These are phyloP conservation scores for Podaxis rugospora DNA, from an alignment of 768 basidiomycete species.

Conservation along the genomic window DNA sequence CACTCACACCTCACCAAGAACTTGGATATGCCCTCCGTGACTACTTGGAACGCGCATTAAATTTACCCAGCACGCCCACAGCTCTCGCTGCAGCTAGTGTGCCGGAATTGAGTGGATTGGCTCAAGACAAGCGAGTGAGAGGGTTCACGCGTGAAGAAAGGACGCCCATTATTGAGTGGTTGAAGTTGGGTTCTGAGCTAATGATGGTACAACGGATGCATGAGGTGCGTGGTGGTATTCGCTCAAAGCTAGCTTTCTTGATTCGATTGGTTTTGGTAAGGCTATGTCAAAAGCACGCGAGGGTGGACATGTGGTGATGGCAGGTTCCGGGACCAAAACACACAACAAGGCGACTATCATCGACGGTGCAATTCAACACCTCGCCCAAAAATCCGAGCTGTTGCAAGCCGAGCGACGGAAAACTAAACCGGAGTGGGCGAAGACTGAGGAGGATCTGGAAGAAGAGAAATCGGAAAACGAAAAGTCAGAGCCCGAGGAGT, in stretches of 20 bases:
- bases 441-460: not conserved
- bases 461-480: not conserved
- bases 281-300: slow-evolving; percentile 11
- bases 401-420: slow-evolving; percentile 13
- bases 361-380: slow-evolving; percentile 8
- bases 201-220: slow-evolving; percentile 20
- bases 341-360: not conserved
- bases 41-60: slow-evolving; percentile 17
- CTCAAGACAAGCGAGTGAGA: slow-evolving; percentile 36
- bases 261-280: slow-evolving; percentile 5
- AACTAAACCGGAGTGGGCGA: slow-evolving; percentile 14
- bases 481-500: not conserved
- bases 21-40: slow-evolving; percentile 11
- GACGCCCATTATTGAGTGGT: slow-evolving; percentile 28
- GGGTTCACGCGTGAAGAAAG: slow-evolving; percentile 35
- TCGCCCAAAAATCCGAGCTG: slow-evolving; percentile 12
- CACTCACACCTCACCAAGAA: slow-evolving; percentile 16
- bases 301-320: slow-evolving; percentile 4
- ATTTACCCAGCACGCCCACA: slow-evolving; percentile 15
- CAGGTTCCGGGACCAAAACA: not conserved
- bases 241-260: not conserved
- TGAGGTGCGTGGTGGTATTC: slow-evolving; percentile 16
- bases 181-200: slow-evolving; percentile 29
- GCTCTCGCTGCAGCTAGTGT: slow-evolving; percentile 16
- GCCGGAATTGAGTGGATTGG: slow-evolving; percentile 6